Percentiles rank a stretch among this genome's conserved stretches.
Evolutionary conservation across 257 asterid genomes (phyloP).

Genomic region (Striga asiatica): DNA sequence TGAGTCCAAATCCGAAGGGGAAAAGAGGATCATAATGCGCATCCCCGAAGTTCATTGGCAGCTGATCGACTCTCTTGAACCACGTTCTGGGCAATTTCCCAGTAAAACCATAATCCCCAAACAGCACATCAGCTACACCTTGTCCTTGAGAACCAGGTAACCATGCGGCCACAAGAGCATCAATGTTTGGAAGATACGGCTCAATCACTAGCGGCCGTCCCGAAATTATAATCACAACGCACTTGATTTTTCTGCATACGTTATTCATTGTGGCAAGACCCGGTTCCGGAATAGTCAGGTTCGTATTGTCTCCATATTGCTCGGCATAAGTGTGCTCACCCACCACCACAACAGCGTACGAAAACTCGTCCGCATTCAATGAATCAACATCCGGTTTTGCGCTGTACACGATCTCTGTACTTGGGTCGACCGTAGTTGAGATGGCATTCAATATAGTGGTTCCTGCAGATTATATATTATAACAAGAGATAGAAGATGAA

Average conservation of each 20-base stretch:
- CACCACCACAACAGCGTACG: constrained; percentile 38
- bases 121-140: constrained; percentile 26
- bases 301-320: constrained; percentile 26
- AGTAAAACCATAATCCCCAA: constrained; percentile 20
- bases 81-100: constrained; percentile 22
- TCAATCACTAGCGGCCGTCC: constrained; percentile 42
- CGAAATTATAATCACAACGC: constrained; percentile 38
- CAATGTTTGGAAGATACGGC: constrained; percentile 27
- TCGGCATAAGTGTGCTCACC: constrained; percentile 48
- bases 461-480: constrained; percentile 19
- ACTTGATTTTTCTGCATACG: constrained; percentile 29
- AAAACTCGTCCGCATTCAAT: constrained; percentile 18
- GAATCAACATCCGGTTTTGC: constrained; percentile 15
- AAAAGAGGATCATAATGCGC: constrained; percentile 27
- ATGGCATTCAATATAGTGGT: constrained; percentile 38
- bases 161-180: constrained; percentile 53
- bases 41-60: constrained; percentile 21
- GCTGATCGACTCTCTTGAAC: constrained; percentile 19
- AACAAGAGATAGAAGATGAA: too few species aligned
- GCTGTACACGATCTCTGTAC: constrained; percentile 13
- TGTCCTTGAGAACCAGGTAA: constrained; percentile 45
- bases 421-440: constrained; percentile 18
- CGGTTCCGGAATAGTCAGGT: constrained; percentile 27
- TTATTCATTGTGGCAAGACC: constrained; percentile 22
- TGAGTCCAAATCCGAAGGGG: constrained; percentile 32